Percentiles rank a stretch among this genome's conserved stretches.
phyloP scores from a whole-genome alignment of 202 grass and related monocot species.

The Tripidium arundinaceum region DNA sequence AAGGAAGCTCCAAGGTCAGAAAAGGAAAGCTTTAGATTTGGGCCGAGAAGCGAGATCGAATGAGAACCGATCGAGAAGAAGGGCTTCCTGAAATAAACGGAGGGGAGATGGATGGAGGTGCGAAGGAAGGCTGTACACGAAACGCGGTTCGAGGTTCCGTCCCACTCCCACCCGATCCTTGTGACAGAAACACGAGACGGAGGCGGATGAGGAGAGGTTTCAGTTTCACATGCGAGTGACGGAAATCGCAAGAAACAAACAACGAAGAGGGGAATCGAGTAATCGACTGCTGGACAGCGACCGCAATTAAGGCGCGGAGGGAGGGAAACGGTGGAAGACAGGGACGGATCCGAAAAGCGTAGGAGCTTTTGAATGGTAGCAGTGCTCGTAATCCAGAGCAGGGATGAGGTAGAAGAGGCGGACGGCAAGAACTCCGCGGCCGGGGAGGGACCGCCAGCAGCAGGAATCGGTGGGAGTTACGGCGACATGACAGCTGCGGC shows the following conservation, averaged over 20 bases:
- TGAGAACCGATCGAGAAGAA: too few species aligned
- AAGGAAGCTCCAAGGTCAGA: too few species aligned
- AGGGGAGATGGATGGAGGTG: not conserved
- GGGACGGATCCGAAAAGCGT: too few species aligned
- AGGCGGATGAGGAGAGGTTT: not conserved
- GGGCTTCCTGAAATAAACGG: not conserved
- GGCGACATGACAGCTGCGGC: not conserved
- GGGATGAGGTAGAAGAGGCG: not conserved
- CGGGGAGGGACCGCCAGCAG: not conserved
- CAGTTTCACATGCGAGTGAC: constrained; percentile 16
- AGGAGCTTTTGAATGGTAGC: constrained; percentile 8
- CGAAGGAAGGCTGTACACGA: not conserved
- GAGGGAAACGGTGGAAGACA: not conserved
- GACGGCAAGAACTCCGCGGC: not conserved
- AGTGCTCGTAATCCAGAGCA: too few species aligned
- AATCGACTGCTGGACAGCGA: not conserved
- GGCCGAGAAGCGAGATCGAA: not conserved
- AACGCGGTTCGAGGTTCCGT: constrained; percentile 18
- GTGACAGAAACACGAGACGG: constrained; percentile 23
- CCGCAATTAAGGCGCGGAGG: not conserved
- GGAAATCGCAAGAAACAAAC: constrained; percentile 12
- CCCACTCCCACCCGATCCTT: constrained; percentile 18
- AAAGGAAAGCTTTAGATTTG: too few species aligned
- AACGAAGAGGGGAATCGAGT: not conserved
- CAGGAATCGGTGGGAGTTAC: not conserved